Evolutionary conservation across 2,329 filamentous ascomycete species (phyloP).

Genomic region (Aureobasidium sp.): DNA sequence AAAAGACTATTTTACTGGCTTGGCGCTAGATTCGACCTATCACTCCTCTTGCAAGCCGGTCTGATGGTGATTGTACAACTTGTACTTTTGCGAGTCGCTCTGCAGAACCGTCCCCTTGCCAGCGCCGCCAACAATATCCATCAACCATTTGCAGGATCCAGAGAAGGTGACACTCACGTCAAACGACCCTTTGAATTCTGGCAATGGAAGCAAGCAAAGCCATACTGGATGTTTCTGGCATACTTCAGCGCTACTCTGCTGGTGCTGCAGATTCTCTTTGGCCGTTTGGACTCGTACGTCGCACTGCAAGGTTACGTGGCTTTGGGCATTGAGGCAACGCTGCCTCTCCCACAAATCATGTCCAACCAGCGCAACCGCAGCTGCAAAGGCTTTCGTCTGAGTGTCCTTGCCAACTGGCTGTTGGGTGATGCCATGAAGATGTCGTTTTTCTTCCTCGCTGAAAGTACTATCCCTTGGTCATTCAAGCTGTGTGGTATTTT

Average conservation of each 20-base stretch:
- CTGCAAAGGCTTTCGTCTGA: constrained; percentile 70
- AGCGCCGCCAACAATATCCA: constrained; percentile 32
- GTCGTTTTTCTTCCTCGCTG: constrained; percentile 66
- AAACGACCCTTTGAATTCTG: constrained; percentile 70
- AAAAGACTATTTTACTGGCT: constrained; percentile 60
- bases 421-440: constrained; percentile 80
- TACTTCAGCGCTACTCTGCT: constrained; percentile 59
- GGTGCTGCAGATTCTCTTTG: constrained; percentile 60
- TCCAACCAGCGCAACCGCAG: constrained; percentile 62
- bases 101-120: constrained; percentile 46
- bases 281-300: constrained; percentile 55
- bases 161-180: constrained; percentile 34
- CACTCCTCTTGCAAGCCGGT: constrained; percentile 53
- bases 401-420: constrained; percentile 71
- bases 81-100: constrained; percentile 53
- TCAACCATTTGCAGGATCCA: constrained; percentile 55
- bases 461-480: constrained; percentile 61
- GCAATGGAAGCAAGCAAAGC: constrained; percentile 69
- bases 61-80: constrained; percentile 55
- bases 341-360: constrained; percentile 72
- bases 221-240: constrained; percentile 73
- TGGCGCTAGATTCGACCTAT: constrained; percentile 52
- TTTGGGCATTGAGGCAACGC: constrained; percentile 70
- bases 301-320: constrained; percentile 65
- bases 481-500: constrained; percentile 81